Evolutionary conservation across 768 basidiomycete genomes (phyloP).

Genomic region (Auricularia cornea): DNA sequence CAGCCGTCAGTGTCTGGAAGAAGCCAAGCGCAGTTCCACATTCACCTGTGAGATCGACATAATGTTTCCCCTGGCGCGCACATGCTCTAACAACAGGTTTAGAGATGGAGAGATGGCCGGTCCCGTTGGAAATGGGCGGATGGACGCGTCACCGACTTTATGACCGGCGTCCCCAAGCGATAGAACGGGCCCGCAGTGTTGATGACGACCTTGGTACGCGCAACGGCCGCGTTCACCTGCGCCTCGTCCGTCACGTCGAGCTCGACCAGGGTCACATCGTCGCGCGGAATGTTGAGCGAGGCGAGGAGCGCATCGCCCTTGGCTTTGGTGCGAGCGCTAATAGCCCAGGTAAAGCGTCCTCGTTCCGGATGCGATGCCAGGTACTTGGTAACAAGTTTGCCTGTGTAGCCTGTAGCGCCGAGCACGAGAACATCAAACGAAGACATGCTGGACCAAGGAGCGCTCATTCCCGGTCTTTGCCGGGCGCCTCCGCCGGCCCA

Average conservation of each 20-base stretch:
- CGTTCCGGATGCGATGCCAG: conserved; percentile 56
- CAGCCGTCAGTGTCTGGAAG: background rate
- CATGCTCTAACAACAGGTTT: conserved; percentile 51
- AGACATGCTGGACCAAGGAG: background rate
- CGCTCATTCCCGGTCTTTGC: too few relatives aligned
- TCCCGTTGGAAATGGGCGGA: too few relatives aligned
- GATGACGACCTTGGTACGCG: conserved; percentile 58
- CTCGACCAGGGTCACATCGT: conserved; percentile 35
- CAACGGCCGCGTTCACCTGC: conserved; percentile 51
- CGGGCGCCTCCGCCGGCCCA: too few relatives aligned
- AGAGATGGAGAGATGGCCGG: too few relatives aligned
- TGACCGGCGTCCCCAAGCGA: conserved; percentile 61
- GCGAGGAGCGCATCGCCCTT: conserved; percentile 50
- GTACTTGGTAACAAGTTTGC: conserved; percentile 59
- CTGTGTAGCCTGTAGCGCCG: conserved; percentile 75
- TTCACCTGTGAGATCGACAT: conserved; percentile 66
- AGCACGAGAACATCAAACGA: conserved; percentile 51
- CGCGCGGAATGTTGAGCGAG: conserved; percentile 36
- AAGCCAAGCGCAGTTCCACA: background rate
- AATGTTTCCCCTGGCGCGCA: conserved; percentile 64
- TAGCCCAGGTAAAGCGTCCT: conserved; percentile 49
- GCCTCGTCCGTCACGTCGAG: conserved; percentile 45
- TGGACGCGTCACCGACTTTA: conserved; percentile 37
- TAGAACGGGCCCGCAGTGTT: conserved; percentile 73
- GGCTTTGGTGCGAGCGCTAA: conserved; percentile 61